A percentile compares a stretch with the other conserved stretches of the same genome.
phyloP scores from a whole-genome alignment of 768 basidiomycete species.

The Amanita fuliginea region DNA sequence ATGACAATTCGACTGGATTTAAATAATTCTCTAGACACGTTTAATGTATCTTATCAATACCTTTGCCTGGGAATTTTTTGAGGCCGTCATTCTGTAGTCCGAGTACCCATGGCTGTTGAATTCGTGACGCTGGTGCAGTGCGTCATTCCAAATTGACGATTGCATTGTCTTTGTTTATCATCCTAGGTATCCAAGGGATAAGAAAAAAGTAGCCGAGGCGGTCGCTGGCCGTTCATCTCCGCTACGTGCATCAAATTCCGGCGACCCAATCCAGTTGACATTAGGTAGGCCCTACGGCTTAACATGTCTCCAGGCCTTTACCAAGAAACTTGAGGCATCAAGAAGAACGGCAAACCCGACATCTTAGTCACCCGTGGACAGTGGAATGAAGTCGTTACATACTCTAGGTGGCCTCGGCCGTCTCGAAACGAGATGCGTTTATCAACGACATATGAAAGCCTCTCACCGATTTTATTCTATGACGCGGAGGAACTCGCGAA shows the following conservation, averaged over 20 bases:
- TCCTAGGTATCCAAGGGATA: constrained; percentile 17
- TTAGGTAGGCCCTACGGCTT: constrained; percentile 23
- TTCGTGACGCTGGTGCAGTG: background rate
- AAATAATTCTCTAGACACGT: no score
- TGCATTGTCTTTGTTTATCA: background rate
- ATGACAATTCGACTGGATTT: no score
- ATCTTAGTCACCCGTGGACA: constrained; percentile 28
- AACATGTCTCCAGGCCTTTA: background rate
- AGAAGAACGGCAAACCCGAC: constrained; percentile 31
- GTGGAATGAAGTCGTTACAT: constrained; percentile 11
- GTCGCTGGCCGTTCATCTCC: constrained; percentile 19
- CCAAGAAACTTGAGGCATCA: constrained; percentile 24
- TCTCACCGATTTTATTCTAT: constrained; percentile 37
- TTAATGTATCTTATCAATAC: no score
- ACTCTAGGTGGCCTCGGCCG: background rate
- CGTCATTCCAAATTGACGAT: background rate
- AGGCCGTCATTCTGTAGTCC: background rate
- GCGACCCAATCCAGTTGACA: constrained; percentile 25
- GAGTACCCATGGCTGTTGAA: background rate
- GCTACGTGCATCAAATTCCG: constrained; percentile 14
- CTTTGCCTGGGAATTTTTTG: background rate
- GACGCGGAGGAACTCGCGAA: constrained; percentile 18
- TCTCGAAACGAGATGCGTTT: constrained; percentile 8
- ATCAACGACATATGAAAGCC: constrained; percentile 25
- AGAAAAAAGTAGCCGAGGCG: constrained; percentile 20